phyloP scores from a whole-genome alignment of 2,329 filamentous ascomycete genomes.

The Xylaria sp. region DNA sequence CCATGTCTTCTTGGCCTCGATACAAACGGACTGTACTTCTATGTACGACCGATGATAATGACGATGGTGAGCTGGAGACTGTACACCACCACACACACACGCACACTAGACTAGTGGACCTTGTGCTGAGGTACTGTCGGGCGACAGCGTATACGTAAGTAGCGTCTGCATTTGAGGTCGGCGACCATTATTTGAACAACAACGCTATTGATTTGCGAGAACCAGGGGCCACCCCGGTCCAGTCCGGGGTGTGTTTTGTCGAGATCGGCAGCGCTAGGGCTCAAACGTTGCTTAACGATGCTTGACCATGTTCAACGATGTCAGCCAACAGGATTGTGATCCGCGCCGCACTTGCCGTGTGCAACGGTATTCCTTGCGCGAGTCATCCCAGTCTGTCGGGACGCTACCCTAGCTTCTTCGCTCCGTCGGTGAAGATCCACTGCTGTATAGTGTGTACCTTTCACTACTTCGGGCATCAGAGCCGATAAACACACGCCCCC shows the following conservation, averaged over 20 bases:
- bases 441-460: not conserved
- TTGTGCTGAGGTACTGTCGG: conserved; percentile 26
- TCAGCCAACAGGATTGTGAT: conserved; percentile 41
- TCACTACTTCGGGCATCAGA: not conserved
- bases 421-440: not conserved
- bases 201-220: conserved; percentile 37
- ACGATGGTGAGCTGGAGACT: conserved; percentile 21
- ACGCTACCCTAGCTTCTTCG: conserved; percentile 11
- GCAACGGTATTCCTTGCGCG: conserved; percentile 42
- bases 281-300: conserved; percentile 20
- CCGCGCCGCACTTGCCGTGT: conserved; percentile 39
- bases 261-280: conserved; percentile 38
- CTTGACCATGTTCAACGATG: conserved; percentile 33
- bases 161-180: conserved; percentile 36
- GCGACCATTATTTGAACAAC: conserved; percentile 37
- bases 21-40: not conserved
- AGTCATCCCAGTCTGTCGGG: conserved; percentile 45
- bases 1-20: conserved; percentile 3
- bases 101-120: not conserved
- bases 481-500: conserved; percentile 21
- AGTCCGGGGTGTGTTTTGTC: conserved; percentile 17
- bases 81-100: not conserved
- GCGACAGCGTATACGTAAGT: conserved; percentile 28
- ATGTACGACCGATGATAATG: conserved; percentile 14
- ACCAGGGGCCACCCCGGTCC: conserved; percentile 28